Conservation (phyloP, 2,329 filamentous ascomycete species). For the Botrytis galanthina region DNA sequence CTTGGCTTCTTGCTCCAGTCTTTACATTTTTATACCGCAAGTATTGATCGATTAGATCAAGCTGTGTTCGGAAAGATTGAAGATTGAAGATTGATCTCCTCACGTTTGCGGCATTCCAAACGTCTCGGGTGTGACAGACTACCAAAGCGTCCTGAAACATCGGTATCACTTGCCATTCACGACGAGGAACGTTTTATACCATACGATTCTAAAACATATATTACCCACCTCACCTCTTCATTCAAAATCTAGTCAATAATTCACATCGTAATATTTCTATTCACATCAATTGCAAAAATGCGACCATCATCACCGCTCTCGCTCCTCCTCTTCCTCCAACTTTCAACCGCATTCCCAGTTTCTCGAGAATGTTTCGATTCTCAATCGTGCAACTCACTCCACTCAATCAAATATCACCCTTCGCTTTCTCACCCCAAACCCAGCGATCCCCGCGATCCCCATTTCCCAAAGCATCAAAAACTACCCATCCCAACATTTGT, state of each 20-base stretch:
- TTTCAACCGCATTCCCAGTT: conserved; percentile 24
- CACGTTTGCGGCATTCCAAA: conserved; percentile 8
- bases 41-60: background rate
- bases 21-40: background rate
- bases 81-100: background rate
- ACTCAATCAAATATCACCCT: background rate
- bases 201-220: background rate
- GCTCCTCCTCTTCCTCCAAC: conserved; percentile 24
- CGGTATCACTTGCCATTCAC: background rate
- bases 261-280: background rate
- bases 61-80: background rate
- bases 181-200: background rate
- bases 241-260: background rate
- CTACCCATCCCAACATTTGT: background rate
- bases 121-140: background rate
- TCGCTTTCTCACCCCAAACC: background rate
- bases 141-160: background rate
- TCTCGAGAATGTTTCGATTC: conserved; percentile 7
- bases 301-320: conserved; percentile 17
- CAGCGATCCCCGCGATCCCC: conserved; percentile 23
- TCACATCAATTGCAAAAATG: conserved; percentile 8
- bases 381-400: background rate
- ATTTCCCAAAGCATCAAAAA: conserved; percentile 34
- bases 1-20: background rate
- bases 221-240: background rate